Base-by-base conservation (phyloP, 768 basidiomycete species). In the Mycena amicta region DNA sequence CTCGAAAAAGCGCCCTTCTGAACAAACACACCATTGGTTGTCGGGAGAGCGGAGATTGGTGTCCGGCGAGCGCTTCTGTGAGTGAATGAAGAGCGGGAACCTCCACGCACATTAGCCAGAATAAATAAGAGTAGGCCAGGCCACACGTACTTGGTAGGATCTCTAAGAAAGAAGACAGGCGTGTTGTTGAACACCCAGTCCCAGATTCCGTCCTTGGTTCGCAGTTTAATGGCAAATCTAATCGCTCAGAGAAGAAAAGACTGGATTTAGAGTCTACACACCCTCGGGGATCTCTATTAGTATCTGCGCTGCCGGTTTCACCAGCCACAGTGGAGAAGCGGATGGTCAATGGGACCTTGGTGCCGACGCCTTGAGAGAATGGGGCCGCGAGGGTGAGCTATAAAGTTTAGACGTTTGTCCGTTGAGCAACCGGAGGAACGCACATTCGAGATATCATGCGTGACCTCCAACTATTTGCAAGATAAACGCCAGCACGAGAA, bases 171-270 rank as follows among this genome's bases (percentile, higher is more conserved):
- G 27, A 63, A 60, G 15, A 63, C 56, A 2, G 55, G 59, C 26
- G 58, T 60, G 29, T 63, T 63, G 40, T 63, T 63, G 56, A 63
- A 63, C 31, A 63, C 62, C 62, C 62, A 63, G 26, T 63, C 62
- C 62, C 62, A 63, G 31, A 63, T 63, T 6, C 62, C 62, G 4
- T 39, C n/a, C 3, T 54, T 53, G 2, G 62, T 63, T 15, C 58
- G 47, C 58, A 63, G 53, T 33, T 63, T 63, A 27, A 63, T 63
- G 8, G 58, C 62, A 26, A 63, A 63, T 22, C 62, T 63, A 18
- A 2, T 0, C 0, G n/a, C n/a, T n/a, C n/a, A n/a, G n/a, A n/a
- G n/a, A n/a, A n/a, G 25, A 30, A n/a, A 22, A 18, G 13, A 25
- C 27, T 5, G 22, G 18, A 4, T 25, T 3, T 25, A 18, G 20